phyloP scores from a whole-genome alignment of 306 rosid species.

The Trifolium pratense region DNA sequence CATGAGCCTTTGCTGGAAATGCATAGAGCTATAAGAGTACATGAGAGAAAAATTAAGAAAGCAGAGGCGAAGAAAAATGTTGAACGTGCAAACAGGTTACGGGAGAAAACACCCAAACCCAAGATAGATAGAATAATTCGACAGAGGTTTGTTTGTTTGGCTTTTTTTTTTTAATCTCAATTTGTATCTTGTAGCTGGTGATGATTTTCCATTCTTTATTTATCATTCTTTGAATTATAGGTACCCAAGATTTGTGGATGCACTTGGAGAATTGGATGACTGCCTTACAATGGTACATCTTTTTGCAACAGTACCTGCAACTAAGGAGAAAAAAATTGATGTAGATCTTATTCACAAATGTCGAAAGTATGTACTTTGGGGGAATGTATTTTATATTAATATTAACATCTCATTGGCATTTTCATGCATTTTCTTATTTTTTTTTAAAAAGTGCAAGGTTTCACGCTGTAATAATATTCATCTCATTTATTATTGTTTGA shows the following conservation, averaged over 20 bases:
- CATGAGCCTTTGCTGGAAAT: slow-evolving; percentile 86
- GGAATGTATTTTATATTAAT: not conserved
- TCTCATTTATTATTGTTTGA: slow-evolving; percentile 17
- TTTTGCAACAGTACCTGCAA: slow-evolving; percentile 85
- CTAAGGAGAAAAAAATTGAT: slow-evolving; percentile 70
- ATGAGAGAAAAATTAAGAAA: slow-evolving; percentile 81
- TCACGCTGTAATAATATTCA: not conserved
- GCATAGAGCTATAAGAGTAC: slow-evolving; percentile 68
- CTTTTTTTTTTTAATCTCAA: slow-evolving; percentile 2
- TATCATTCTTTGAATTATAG: slow-evolving; percentile 45
- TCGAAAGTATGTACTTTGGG: slow-evolving; percentile 62
- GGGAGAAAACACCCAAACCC: slow-evolving; percentile 60
- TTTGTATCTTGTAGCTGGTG: not conserved
- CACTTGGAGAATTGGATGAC: slow-evolving; percentile 92
- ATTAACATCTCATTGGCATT: not conserved
- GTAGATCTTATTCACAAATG: slow-evolving; percentile 70
- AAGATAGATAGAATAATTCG: slow-evolving; percentile 68
- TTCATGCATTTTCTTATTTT: too few species aligned
- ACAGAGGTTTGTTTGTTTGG: slow-evolving; percentile 68
- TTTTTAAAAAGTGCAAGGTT: not conserved
- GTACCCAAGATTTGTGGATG: slow-evolving; percentile 88
- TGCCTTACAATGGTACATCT: slow-evolving; percentile 93
- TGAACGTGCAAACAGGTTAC: slow-evolving; percentile 69
- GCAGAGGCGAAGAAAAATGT: slow-evolving; percentile 82
- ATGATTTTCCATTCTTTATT: slow-evolving; percentile 21